These are phyloP conservation scores for Lantana camara DNA, from an alignment of 257 asterid genomes.

Conservation along the genomic window DNA sequence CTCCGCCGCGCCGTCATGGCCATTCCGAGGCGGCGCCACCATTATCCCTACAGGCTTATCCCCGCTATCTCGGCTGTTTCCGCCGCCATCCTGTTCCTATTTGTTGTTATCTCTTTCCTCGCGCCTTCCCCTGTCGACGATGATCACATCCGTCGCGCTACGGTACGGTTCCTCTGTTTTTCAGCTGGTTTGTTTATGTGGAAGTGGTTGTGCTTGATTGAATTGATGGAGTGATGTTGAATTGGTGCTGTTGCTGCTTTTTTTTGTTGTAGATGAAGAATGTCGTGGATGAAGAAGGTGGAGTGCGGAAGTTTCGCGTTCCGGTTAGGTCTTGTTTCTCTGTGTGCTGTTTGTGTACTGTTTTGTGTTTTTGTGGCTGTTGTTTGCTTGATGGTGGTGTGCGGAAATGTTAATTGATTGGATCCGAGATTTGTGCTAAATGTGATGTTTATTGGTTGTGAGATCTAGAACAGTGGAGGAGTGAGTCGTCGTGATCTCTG, in stretches of 20 bases:
- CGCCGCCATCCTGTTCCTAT: constrained; percentile 59
- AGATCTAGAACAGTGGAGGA: constrained; percentile 62
- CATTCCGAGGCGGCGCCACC: constrained; percentile 80
- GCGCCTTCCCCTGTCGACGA: constrained; percentile 71
- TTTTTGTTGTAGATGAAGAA: constrained; percentile 34
- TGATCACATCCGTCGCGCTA: constrained; percentile 45
- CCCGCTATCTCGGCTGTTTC: constrained; percentile 56
- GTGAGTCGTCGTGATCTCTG: constrained; percentile 67
- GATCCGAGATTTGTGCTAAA: constrained; percentile 45
- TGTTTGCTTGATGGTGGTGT: constrained; percentile 10
- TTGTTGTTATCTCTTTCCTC: constrained; percentile 55
- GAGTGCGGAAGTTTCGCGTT: constrained; percentile 38
- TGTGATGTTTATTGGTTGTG: constrained; percentile 42
- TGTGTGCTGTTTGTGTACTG: background rate
- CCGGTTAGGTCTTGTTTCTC: constrained; percentile 56
- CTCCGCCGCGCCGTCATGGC: constrained; percentile 55
- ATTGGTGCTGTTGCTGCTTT: constrained; percentile 15
- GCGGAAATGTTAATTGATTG: constrained; percentile 31
- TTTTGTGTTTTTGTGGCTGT: background rate
- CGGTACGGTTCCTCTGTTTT: constrained; percentile 23
- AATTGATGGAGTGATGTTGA: constrained; percentile 14
- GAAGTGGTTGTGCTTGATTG: constrained; percentile 19
- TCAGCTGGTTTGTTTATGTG: constrained; percentile 26
- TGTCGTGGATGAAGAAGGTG: constrained; percentile 36
- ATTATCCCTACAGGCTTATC: constrained; percentile 52